Base-by-base conservation (phyloP, 2,329 filamentous ascomycete genomes). In the Ceratocystis ficicola region DNA sequence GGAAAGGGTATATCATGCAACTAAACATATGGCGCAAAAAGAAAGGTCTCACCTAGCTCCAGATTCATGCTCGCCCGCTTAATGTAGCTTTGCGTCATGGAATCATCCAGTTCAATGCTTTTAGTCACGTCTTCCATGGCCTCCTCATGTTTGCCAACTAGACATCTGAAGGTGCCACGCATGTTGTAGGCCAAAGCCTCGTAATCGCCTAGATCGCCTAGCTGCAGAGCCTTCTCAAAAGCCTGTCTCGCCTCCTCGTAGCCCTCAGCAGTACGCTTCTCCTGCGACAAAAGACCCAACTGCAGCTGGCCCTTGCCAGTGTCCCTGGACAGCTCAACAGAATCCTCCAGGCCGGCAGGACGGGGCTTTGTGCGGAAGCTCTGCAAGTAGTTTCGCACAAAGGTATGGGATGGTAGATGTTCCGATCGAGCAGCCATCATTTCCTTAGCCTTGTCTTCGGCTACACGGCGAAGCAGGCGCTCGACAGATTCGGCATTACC, bases 51-150 rank as follows among this genome's bases (percentile, higher is more conserved):
- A 69, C 68, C 92, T 68, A 94, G 86, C 78, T 99, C 94, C 48
- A 99, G 82, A 75, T 95, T 90, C 87, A 99, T 95, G 81, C 92
- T 97, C 65, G 94, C 94, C 68, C 94, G 88, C 83, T 99, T 99
- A 79, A 99, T 96, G 76, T 95, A 97, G 79, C 90, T 96, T 79
- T 99, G 94, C 6, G 91, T 95, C 78, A 97, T 81, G 7, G 84
- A 80, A 15, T 90, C 89, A 72, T 97, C 87, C 60, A 97, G 80
- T 76, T 96, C 90, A 67, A 97, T 88, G 75, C 90, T 95, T 84
- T 89, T 94, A 76, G 91, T 90, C 73, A 99, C 83, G 74, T 97
- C 94, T 50, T 81, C 78, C 70, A 96, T 81, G 2, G 94, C 94
- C 68, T 87, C 83, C 64, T 88, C 82, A 71, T 93, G 92, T 75